Conservation (phyloP, 2,329 filamentous ascomycete genomes). For the Ascocoryne sarcoides region DNA sequence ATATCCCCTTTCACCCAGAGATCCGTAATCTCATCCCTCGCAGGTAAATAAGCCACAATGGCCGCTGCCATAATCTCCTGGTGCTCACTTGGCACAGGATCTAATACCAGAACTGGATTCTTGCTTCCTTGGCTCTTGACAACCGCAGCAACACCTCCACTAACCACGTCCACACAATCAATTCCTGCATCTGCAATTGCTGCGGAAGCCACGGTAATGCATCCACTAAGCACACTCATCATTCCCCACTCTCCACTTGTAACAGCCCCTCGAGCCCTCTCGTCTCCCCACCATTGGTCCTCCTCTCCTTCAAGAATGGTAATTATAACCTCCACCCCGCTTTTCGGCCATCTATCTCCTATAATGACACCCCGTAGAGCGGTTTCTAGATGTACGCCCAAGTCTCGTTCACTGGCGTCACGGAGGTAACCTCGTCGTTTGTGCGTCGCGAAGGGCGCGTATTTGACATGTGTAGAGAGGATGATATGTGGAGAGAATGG, state of each 20-base stretch:
- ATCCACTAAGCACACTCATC: slow-evolving; percentile 86
- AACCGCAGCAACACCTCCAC: slow-evolving; percentile 80
- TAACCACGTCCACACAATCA: slow-evolving; percentile 85
- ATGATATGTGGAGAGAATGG: slow-evolving; percentile 90
- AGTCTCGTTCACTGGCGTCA: slow-evolving; percentile 77
- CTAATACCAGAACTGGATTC: slow-evolving; percentile 51
- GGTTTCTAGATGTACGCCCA: slow-evolving; percentile 85
- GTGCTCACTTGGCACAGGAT: slow-evolving; percentile 78
- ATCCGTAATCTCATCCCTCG: slow-evolving; percentile 84
- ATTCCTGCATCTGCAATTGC: slow-evolving; percentile 92
- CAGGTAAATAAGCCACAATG: slow-evolving; percentile 81
- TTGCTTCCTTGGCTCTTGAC: slow-evolving; percentile 37
- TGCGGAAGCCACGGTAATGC: slow-evolving; percentile 87
- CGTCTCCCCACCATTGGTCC: slow-evolving; percentile 57
- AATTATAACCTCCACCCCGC: slow-evolving; percentile 87
- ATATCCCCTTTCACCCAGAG: slow-evolving; percentile 82
- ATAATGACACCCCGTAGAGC: slow-evolving; percentile 84
- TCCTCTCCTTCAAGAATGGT: slow-evolving; percentile 92
- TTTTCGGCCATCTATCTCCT: slow-evolving; percentile 96
- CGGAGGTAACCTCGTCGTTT: slow-evolving; percentile 77
- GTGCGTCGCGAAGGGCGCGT: slow-evolving; percentile 84
- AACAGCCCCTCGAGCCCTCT: slow-evolving; percentile 39
- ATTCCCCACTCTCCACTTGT: slow-evolving; percentile 67
- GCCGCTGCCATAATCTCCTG: slow-evolving; percentile 70
- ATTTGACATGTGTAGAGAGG: slow-evolving; percentile 89